Percentiles rank a stretch among this genome's conserved stretches.
Evolutionary conservation across 192 early-diverging fungal species (phyloP).

Genomic region (Phlyctochytrium arcticum): DNA sequence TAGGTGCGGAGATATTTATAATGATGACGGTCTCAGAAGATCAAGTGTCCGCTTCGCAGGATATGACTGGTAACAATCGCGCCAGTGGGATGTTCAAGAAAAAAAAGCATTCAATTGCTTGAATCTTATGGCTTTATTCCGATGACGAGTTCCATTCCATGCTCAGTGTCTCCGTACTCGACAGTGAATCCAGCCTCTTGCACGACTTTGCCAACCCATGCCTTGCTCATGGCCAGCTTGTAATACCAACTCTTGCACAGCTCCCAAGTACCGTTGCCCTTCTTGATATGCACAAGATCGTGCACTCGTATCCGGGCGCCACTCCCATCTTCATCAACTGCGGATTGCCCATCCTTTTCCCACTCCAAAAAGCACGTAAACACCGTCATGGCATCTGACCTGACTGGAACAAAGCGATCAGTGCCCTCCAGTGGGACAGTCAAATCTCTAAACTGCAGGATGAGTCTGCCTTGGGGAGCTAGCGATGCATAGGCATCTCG

Average conservation of each 20-base stretch:
- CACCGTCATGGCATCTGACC: constrained; percentile 28
- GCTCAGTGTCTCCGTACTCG: neutral
- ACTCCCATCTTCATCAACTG: constrained; percentile 12
- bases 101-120: no score
- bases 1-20: no score
- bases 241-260: constrained; percentile 30
- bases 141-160: constrained; percentile 15
- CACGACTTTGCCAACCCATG: neutral
- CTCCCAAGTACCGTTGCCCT: constrained; percentile 31
- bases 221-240: constrained; percentile 20
- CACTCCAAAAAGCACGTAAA: constrained; percentile 41
- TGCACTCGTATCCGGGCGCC: constrained; percentile 24
- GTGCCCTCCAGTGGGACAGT: constrained; percentile 12
- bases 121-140: no score
- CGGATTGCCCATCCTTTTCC: constrained; percentile 4
- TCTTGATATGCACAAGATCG: constrained; percentile 34
- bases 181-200: constrained; percentile 6
- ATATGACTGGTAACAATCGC: no score
- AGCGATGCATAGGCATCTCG: constrained; percentile 11
- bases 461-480: constrained; percentile 15
- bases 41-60: no score
- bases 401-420: constrained; percentile 36
- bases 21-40: no score
- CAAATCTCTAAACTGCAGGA: constrained; percentile 27
- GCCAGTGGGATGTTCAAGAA: no score